Base-by-base conservation (phyloP, 345 rosid genomes). In the Linum trigynum region DNA sequence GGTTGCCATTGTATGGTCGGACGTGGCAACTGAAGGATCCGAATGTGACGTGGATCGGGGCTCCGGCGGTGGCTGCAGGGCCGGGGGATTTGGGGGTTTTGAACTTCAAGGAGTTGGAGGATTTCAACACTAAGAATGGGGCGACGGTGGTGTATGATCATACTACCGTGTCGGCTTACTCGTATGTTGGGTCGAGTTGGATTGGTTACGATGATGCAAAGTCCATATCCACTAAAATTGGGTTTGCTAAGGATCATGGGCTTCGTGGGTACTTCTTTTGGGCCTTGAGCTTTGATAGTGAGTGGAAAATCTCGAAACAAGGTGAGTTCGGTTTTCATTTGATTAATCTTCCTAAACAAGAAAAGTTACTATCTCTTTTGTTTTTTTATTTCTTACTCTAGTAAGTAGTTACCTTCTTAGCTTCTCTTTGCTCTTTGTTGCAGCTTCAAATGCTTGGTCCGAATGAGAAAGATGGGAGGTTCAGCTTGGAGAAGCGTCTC, bases 251-350 rank as follows among this genome's bases (percentile, higher is more conserved):
- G 70, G 81, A 45, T 9, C 80, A 69, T 36, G 76, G 80, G 7
- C 67, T 87, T 64, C 84, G 81, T 50, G 96, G 96, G 69, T 89
- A 85, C 79, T 89, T 78, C 75, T 81, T 83, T 40, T 89, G 96
- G 96, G 88, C 85, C 16, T 80, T 84, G 17, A 82, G 80, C 0
- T 77, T 65, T 38, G 96, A 89, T 16, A 75, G 69, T 12, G 73
- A 81, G 2, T 85, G 84, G 86, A 55, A 75, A 67, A 72, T 86
- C 56, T 65, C 88, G 2, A 75, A 57, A 14, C 81, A 74, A 74
- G 91, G 88, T 85, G 71, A 39, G 32, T 23, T 23, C 32, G 32
- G 32, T 23, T 23, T 23, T 23, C 32, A 23, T 23, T 23, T 23
- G 32, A 23, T 23, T 23, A 23, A 23, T 23, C 32, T 23, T 23